phyloP scores from a whole-genome alignment of 2,329 filamentous ascomycete species.

The Aspergillus sp. region DNA sequence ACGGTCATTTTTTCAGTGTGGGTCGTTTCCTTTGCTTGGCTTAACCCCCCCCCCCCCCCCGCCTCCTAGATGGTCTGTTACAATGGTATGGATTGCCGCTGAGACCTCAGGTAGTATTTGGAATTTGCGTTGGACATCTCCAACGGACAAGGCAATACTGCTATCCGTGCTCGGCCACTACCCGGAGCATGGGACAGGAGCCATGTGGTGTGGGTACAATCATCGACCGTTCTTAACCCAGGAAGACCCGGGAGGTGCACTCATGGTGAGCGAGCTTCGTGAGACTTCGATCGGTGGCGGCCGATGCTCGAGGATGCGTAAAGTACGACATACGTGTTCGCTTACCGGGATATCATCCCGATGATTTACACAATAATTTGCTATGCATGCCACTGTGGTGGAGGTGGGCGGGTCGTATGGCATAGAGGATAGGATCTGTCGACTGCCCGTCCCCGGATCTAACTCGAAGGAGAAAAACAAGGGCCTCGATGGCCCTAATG shows the following conservation, averaged over 20 bases:
- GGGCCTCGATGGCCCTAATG: constrained; percentile 9
- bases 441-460: constrained; percentile 23
- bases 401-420: constrained; percentile 11
- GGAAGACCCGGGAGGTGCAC: neutral
- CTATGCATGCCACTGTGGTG: constrained; percentile 1
- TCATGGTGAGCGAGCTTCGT: neutral
- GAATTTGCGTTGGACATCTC: constrained; percentile 19
- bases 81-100: neutral
- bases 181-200: constrained; percentile 1
- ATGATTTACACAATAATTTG: constrained; percentile 6
- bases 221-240: neutral
- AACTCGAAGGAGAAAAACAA: constrained; percentile 7
- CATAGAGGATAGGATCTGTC: constrained; percentile 30
- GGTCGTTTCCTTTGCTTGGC: constrained; percentile 13
- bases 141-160: constrained; percentile 9
- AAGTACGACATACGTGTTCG: constrained; percentile 5
- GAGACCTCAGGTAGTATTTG: constrained; percentile 15
- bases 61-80: neutral
- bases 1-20: no score
- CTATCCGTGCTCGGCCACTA: constrained; percentile 8
- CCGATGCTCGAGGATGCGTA: constrained; percentile 1
- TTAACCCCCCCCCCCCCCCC: neutral
- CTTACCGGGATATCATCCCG: neutral
- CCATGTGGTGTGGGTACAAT: constrained; percentile 7
- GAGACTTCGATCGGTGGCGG: neutral